Conservation (phyloP, 2,329 filamentous ascomycete species). For the Trichoderma koningii region DNA sequence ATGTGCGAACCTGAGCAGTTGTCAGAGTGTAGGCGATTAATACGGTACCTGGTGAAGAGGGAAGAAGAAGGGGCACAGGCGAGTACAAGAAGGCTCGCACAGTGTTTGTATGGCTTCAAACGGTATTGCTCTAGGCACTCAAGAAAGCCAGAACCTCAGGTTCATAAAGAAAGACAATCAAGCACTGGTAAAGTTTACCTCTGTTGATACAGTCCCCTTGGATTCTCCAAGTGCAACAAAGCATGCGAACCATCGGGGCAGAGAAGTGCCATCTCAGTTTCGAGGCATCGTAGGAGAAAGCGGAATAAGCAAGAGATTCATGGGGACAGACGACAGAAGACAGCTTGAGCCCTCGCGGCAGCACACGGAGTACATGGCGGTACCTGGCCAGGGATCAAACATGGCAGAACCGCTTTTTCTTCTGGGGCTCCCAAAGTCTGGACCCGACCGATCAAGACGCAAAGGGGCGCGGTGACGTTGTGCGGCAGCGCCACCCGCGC, state of each 20-base stretch:
- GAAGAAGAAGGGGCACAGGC: background rate
- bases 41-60: background rate
- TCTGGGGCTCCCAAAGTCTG: constrained; percentile 28
- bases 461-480: constrained; percentile 32
- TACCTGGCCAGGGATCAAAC: constrained; percentile 18
- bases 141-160: too few relatives aligned
- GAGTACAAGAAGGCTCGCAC: too few relatives aligned
- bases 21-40: background rate
- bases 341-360: background rate
- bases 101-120: too few relatives aligned
- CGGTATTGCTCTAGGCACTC: too few relatives aligned
- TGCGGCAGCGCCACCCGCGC: constrained; percentile 27
- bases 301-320: background rate
- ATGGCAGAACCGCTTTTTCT: constrained; percentile 24
- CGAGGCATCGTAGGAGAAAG: background rate
- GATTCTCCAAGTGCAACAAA: background rate
- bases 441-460: constrained; percentile 29
- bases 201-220: background rate
- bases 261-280: background rate
- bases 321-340: background rate
- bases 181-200: background rate
- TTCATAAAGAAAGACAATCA: too few relatives aligned
- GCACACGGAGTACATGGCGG: background rate
- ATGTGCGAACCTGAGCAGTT: background rate
- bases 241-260: background rate